Percentiles rank a stretch among this genome's conserved stretches.
Conservation (phyloP, 2,329 filamentous ascomycete genomes). For the Clonostachys sp. region DNA sequence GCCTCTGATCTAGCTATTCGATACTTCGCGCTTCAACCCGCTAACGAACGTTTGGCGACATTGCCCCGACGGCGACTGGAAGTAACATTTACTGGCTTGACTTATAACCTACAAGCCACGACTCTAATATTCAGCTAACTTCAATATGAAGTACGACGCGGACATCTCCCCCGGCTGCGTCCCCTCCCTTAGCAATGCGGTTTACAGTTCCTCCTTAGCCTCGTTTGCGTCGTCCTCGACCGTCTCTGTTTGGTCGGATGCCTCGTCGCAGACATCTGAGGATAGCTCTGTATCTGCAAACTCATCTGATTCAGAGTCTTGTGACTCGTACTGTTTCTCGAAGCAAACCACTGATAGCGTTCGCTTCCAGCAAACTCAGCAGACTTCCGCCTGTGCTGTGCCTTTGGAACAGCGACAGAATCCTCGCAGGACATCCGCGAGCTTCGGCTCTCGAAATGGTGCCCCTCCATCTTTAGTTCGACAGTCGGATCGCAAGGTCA, state of each 20-base stretch:
- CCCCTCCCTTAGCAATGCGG: constrained; percentile 41
- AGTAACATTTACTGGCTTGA: constrained; percentile 20
- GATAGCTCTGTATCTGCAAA: constrained; percentile 2
- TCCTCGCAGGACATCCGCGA: constrained; percentile 51
- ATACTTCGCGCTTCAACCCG: constrained; percentile 24
- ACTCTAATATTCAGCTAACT: neutral
- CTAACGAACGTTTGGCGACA: constrained; percentile 43
- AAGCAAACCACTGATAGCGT: constrained; percentile 11
- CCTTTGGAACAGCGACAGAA: constrained; percentile 62
- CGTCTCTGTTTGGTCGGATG: constrained; percentile 74
- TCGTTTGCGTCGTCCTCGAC: constrained; percentile 73
- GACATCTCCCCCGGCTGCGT: constrained; percentile 48
- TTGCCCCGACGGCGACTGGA: constrained; percentile 53
- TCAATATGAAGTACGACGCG: constrained; percentile 56
- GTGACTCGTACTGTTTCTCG: constrained; percentile 9
- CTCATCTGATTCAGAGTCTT: constrained; percentile 6
- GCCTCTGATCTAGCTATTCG: constrained; percentile 32
- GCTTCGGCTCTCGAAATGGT: constrained; percentile 49
- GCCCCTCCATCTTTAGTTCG: constrained; percentile 74
- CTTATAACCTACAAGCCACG: constrained; percentile 13
- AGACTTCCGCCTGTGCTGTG: constrained; percentile 36
- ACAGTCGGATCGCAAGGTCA: constrained; percentile 87
- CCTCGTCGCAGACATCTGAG: constrained; percentile 57
- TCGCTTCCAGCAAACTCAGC: constrained; percentile 9
- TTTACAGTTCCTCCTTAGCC: constrained; percentile 67